Percentiles rank a stretch among this genome's conserved stretches.
These are phyloP conservation scores for Craterostigma plantagineum DNA, from an alignment of 257 asterid genomes.

Conservation along the genomic window DNA sequence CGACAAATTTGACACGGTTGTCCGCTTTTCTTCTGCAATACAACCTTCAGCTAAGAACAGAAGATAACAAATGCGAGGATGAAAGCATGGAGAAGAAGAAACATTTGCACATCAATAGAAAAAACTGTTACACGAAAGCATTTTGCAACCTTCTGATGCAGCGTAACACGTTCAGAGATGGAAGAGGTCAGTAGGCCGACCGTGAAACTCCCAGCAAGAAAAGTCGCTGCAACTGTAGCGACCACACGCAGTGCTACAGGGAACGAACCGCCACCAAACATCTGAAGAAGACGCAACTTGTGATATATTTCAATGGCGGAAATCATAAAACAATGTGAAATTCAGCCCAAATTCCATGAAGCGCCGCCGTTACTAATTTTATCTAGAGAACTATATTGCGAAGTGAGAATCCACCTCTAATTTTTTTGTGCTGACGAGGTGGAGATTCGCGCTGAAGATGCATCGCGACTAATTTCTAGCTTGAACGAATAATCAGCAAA, in stretches of 20 bases:
- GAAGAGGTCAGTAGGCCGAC: background rate
- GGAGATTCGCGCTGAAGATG: too few species aligned
- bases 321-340: too few species aligned
- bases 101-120: background rate
- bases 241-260: background rate
- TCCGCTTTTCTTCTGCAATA: slow-evolving; percentile 41
- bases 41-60: background rate
- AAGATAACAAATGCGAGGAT: background rate
- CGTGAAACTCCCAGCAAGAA: background rate
- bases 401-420: too few species aligned
- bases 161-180: background rate
- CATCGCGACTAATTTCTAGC: too few species aligned
- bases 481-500: too few species aligned
- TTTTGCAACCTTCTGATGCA: background rate
- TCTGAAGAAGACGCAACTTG: too few species aligned
- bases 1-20: slow-evolving; percentile 34
- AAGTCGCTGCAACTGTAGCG: background rate
- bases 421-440: too few species aligned
- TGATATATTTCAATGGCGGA: too few species aligned
- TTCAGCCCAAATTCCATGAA: too few species aligned
- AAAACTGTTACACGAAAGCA: background rate
- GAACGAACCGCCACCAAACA: too few species aligned
- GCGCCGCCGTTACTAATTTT: too few species aligned
- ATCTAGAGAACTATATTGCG: too few species aligned
- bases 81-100: background rate